Evolutionary conservation across 768 basidiomycete species (phyloP), one percentile per base, ranked within the genome.

Genomic region (Lactarius tabidus): DNA sequence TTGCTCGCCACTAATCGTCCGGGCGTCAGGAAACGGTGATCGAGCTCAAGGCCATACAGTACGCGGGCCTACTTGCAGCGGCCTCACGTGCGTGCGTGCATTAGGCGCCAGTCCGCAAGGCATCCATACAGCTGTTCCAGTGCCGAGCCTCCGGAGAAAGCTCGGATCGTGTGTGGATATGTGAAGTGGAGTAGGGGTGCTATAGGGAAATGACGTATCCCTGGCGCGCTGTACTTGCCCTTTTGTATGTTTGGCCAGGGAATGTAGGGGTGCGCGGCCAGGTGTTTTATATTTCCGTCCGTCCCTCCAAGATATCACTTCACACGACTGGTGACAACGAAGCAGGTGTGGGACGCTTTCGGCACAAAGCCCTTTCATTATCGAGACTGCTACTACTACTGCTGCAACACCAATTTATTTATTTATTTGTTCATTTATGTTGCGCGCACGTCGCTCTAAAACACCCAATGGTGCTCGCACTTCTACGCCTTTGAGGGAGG

Each of bases 401-500:
- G 36, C 14, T 36, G 39, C 36, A 38, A 39, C 20, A 39, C 23
- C 36, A 36, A n/a, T 31, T 48, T 38, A 38, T 12, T 9, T 53
- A 45, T 45, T 52, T 64, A 52, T 59, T 59, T 17, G 29, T 52
- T 36, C 9, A 36, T 15, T 9, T 38, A 54, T 28, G 41, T 14
- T 23, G 33, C 60, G 29, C n/a, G 51, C 38, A 54, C 8, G 9
- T 35, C 14, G 23, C 26, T 12, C 38, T 48, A 55, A 55, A 7
- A 29, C 63, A 56, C 35, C 48, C 28, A 33, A 6, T 53, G n/a
- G 43, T 55, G 41, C 56, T 48, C 23, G n/a, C 2, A 23, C 12
- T 12, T 28, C 20, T 35, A 55, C 12, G 62, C 64, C 43, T 68
- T 68, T 39, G 65, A 57, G 29, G 65, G 20, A 5, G 67, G 67